These are phyloP conservation scores for Protomyces inundatus DNA, from an alignment of 1,139 yeast species.

Conservation along the genomic window DNA sequence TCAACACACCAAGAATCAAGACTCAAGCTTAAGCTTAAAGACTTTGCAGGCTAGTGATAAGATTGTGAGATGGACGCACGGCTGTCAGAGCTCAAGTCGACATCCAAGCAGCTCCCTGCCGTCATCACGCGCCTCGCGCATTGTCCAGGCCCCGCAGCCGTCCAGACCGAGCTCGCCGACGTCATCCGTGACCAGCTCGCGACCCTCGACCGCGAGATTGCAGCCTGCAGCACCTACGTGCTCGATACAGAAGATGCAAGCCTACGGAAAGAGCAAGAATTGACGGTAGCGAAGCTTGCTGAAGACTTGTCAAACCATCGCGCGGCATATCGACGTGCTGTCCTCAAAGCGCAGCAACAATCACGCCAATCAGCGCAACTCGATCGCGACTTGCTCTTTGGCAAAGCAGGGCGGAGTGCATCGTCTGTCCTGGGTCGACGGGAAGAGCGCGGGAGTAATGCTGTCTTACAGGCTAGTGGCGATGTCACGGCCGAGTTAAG, in stretches of 20 bases:
- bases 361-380: not conserved
- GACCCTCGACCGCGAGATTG: slow-evolving; percentile 5
- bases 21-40: too few species aligned
- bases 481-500: slow-evolving; percentile 24
- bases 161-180: slow-evolving; percentile 5
- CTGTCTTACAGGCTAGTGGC: slow-evolving; percentile 22
- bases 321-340: slow-evolving; percentile 6
- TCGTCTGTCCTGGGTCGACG: not conserved
- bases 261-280: not conserved
- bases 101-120: slow-evolving; percentile 5
- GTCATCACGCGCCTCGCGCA: not conserved
- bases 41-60: too few species aligned
- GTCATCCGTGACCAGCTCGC: slow-evolving; percentile 13
- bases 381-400: not conserved
- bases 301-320: slow-evolving; percentile 9
- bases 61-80: slow-evolving; percentile 9
- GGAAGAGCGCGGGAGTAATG: slow-evolving; percentile 1
- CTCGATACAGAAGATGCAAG: slow-evolving; percentile 10
- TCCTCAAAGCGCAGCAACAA: slow-evolving; percentile 2
- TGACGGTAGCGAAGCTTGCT: not conserved
- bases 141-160: slow-evolving; percentile 8
- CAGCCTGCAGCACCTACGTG: not conserved
- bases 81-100: not conserved
- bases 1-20: not conserved
- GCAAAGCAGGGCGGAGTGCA: not conserved